These are phyloP conservation scores for Colletotrichum trifolii DNA, from an alignment of 2,329 filamentous ascomycete species.

Conservation along the genomic window DNA sequence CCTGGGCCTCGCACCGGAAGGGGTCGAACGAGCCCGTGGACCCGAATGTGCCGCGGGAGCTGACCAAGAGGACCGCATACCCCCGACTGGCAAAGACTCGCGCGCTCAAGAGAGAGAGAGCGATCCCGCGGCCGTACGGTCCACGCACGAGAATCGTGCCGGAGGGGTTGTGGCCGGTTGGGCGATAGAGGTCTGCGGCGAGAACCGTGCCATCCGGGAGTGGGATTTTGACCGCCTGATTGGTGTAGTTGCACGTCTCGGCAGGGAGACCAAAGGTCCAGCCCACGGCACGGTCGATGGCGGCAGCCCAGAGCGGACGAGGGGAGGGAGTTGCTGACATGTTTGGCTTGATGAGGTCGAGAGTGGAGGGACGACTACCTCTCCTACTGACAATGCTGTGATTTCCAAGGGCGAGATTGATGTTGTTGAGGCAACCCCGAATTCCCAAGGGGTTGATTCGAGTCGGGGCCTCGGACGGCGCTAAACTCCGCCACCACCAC, in stretches of 20 bases:
- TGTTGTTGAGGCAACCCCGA: too few relatives aligned
- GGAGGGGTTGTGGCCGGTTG: conserved; percentile 15
- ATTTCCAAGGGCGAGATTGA: too few relatives aligned
- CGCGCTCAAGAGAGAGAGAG: conserved; percentile 29
- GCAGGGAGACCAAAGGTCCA: conserved; percentile 23
- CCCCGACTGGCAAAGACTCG: conserved; percentile 39
- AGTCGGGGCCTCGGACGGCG: too few relatives aligned
- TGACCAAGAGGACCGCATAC: conserved; percentile 39
- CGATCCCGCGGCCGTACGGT: conserved; percentile 34
- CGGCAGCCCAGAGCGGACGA: not conserved
- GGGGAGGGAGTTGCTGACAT: not conserved
- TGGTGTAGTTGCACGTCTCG: conserved; percentile 34
- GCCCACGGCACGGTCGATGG: conserved; percentile 2
- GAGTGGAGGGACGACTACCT: too few relatives aligned
- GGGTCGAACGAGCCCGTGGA: conserved; percentile 26
- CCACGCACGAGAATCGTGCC: conserved; percentile 37
- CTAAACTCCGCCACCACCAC: too few relatives aligned
- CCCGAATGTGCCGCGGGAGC: conserved; percentile 35
- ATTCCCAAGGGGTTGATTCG: too few relatives aligned
- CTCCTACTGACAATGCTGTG: too few relatives aligned
- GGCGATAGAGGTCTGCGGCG: conserved; percentile 42
- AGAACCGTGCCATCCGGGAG: conserved; percentile 38
- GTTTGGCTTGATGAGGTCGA: not conserved
- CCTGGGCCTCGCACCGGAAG: conserved; percentile 30
- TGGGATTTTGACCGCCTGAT: conserved; percentile 26